These are phyloP conservation scores for Zymoseptoria pseudotritici DNA, from an alignment of 2,329 filamentous ascomycete genomes.

Conservation along the genomic window DNA sequence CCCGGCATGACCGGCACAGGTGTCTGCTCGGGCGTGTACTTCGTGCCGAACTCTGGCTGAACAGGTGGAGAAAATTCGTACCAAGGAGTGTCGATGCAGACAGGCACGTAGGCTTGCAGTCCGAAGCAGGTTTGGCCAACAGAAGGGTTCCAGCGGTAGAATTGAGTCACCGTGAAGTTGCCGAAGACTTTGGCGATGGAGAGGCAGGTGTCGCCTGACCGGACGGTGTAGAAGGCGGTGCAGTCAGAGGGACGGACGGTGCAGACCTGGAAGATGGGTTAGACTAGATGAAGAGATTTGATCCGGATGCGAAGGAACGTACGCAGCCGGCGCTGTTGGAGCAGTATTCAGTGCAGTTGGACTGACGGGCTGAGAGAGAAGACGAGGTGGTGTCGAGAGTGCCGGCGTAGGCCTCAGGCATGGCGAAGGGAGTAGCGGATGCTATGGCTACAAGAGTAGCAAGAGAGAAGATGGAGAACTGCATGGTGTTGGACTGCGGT, in stretches of 20 bases:
- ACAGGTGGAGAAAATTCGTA: constrained; percentile 15
- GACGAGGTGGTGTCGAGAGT: neutral
- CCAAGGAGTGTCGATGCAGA: constrained; percentile 24
- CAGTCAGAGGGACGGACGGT: constrained; percentile 18
- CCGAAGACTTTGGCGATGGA: constrained; percentile 25
- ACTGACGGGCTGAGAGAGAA: constrained; percentile 9
- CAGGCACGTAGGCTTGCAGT: constrained; percentile 28
- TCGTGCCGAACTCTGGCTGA: constrained; percentile 15
- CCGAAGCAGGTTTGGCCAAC: constrained; percentile 25
- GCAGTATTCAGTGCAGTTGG: constrained; percentile 19
- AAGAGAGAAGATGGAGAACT: constrained; percentile 13
- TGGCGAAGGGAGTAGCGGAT: constrained; percentile 10
- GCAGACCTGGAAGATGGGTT: constrained; percentile 11
- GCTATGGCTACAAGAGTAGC: constrained; percentile 11
- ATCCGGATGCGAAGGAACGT: neutral
- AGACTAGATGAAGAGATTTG: neutral
- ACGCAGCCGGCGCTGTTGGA: constrained; percentile 15
- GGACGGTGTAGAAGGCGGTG: constrained; percentile 23
- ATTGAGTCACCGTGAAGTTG: constrained; percentile 30
- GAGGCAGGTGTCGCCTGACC: constrained; percentile 27
- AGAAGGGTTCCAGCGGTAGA: constrained; percentile 31
- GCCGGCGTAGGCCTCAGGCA: constrained; percentile 10
- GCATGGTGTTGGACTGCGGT: constrained; percentile 5
- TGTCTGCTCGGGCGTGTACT: constrained; percentile 17
- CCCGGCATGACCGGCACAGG: constrained; percentile 28